Base-by-base conservation (phyloP, 495 filamentous ascomycete genomes). In the Mytilinidion resinicola region DNA sequence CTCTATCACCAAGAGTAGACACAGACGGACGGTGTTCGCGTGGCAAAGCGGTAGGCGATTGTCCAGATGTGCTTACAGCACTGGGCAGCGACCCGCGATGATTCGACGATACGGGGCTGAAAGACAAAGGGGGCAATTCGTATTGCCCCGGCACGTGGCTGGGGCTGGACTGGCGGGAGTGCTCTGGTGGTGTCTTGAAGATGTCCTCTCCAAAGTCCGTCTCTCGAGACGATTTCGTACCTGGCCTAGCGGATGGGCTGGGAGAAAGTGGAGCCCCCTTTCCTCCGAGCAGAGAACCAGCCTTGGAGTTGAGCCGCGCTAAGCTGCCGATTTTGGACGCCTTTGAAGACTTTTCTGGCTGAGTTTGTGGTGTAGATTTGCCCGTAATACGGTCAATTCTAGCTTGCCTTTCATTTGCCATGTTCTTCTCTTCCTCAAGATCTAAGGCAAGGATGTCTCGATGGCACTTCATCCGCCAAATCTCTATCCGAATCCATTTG, bases 401-500 rank as follows among this genome's bases (percentile, higher is more conserved):
- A n/a, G 51, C 56, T 43, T 60, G 60, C 7, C 49, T 46, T 43
- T 60, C 64, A 14, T 14, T 49, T 38, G 59, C 46, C 56, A 44
- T 56, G 46, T 65, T 56, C 56, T 57, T 69, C 73, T 95, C 90
- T 55, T 96, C 89, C 56, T 90, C 86, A 39, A 97, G 74, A 67
- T 96, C 93, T 72, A 90, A 74, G 0, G 81, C 76, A 11, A 97
- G 78, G 54, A 99, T 88, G 67, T 96, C 91, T 51, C 85, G 85
- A 70, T 97, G 90, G 60, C 91, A 96, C 68, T 82, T 91, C 57
- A 91, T 79, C 25, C 85, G 89, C 90, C 90, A 96, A 11, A 96
- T 92, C 60, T 96, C 91, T 69, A 91, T 90, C 57, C 93, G 78
- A 17, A 86, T 82, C 92, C 91, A 96, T 68, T 95, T 92, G 38